A percentile compares a stretch with the other conserved stretches of the same genome.
phyloP scores from a whole-genome alignment of 225 moss, liverwort and hornwort species.

The Polytrichum formosum region DNA sequence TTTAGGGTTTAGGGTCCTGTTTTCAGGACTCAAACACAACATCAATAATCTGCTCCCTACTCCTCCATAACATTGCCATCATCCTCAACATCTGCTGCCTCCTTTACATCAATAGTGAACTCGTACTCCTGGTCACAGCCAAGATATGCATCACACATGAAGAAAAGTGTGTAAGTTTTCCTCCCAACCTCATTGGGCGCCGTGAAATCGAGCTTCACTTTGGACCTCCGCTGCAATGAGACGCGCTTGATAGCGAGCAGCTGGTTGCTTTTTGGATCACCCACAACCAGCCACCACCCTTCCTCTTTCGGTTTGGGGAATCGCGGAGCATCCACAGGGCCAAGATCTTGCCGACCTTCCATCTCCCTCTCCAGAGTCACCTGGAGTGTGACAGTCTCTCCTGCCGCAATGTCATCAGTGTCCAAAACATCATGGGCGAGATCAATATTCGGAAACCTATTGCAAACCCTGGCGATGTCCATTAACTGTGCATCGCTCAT shows the following conservation, averaged over 20 bases:
- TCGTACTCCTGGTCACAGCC: constrained; percentile 96
- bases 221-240: constrained; percentile 73
- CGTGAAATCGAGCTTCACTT: constrained; percentile 79
- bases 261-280: constrained; percentile 82
- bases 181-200: constrained; percentile 71
- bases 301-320: constrained; percentile 93
- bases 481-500: constrained; percentile 74
- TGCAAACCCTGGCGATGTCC: constrained; percentile 90
- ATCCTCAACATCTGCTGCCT: constrained; percentile 69
- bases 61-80: constrained; percentile 65
- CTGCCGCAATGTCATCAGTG: constrained; percentile 78
- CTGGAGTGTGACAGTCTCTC: constrained; percentile 85
- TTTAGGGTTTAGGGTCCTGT: background rate
- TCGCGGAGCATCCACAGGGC: constrained; percentile 83
- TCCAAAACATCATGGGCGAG: constrained; percentile 75
- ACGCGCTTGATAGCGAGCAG: constrained; percentile 89
- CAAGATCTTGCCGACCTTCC: constrained; percentile 81
- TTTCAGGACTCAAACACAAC: background rate
- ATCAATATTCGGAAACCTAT: constrained; percentile 90
- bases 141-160: constrained; percentile 92
- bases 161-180: constrained; percentile 79
- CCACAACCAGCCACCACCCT: constrained; percentile 97
- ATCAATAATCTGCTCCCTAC: constrained; percentile 7
- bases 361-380: constrained; percentile 85
- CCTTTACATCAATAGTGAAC: constrained; percentile 84